phyloP scores from a whole-genome alignment of 73 alveolate species.

The Blepharisma stoltei region DNA sequence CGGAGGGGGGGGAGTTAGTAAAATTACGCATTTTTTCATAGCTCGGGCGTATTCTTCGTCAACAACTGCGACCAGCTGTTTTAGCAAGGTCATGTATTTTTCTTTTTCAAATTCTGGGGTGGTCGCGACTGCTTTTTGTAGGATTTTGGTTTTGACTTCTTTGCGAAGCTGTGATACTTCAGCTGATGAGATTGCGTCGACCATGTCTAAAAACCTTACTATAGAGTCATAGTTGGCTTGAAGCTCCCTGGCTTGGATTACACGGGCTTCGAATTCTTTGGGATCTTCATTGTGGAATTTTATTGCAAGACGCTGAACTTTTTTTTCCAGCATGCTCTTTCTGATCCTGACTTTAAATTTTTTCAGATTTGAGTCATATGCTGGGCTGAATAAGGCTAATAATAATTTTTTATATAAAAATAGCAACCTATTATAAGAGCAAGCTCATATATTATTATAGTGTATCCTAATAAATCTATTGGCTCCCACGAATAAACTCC shows the following conservation, averaged over 20 bases:
- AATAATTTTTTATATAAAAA: too few relatives aligned
- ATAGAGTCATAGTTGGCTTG: constrained; percentile 78
- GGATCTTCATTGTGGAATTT: constrained; percentile 82
- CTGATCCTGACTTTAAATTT: constrained; percentile 78
- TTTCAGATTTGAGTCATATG: constrained; percentile 67
- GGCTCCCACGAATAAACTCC: constrained; percentile 89
- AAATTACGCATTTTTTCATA: constrained; percentile 86
- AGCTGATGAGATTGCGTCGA: constrained; percentile 82
- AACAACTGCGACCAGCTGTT: constrained; percentile 68
- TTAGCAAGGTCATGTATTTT: constrained; percentile 58
- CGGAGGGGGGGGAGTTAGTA: too few relatives aligned
- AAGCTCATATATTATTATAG: too few relatives aligned
- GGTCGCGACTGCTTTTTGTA: constrained; percentile 43
- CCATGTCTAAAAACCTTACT: constrained; percentile 77
- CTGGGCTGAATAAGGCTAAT: too few relatives aligned
- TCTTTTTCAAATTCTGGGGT: constrained; percentile 53
- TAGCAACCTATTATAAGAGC: too few relatives aligned
- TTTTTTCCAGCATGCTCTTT: constrained; percentile 72
- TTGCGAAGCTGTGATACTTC: constrained; percentile 80
- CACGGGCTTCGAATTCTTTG: constrained; percentile 56
- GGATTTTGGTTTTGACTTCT: constrained; percentile 62
- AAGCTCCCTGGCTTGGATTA: constrained; percentile 44
- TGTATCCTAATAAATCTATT: constrained; percentile 74
- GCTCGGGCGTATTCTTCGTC: constrained; percentile 86
- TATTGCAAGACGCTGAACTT: constrained; percentile 82